phyloP scores from a whole-genome alignment of 176 grass and related monocot genomes.

The Oryza rufipogon region DNA sequence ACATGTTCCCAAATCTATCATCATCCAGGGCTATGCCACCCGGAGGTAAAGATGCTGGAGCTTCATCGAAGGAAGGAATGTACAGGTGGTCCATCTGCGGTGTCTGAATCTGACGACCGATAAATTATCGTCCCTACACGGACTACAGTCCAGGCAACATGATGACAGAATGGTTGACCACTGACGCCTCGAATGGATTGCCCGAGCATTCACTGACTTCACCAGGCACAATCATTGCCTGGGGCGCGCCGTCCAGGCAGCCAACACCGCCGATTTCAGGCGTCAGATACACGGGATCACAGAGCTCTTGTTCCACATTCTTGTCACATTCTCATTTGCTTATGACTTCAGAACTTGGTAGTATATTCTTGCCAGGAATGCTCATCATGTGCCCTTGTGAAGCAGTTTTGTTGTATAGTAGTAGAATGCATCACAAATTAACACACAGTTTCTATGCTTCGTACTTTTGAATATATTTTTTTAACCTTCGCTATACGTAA shows the following conservation, averaged over 20 bases:
- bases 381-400: neutral
- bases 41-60: conserved; percentile 90
- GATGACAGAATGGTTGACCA: conserved; percentile 43
- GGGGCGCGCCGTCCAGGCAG: neutral
- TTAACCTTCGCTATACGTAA: neutral
- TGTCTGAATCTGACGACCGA: conserved; percentile 50
- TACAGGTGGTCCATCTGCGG: conserved; percentile 55
- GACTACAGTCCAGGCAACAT: conserved; percentile 21
- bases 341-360: neutral
- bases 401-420: conserved; percentile 49
- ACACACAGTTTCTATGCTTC: neutral
- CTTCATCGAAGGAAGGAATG: conserved; percentile 88
- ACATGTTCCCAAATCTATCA: conserved; percentile 22
- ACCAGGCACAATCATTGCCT: conserved; percentile 40
- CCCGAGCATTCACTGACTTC: conserved; percentile 30
- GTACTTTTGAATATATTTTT: neutral
- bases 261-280: conserved; percentile 18
- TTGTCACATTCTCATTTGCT: neutral
- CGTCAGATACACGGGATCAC: conserved; percentile 9
- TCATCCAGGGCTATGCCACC: conserved; percentile 77
- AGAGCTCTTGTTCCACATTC: neutral
- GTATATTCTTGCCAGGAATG: neutral
- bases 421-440: conserved; percentile 20
- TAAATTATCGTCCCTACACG: conserved; percentile 20
- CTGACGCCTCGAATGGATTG: conserved; percentile 12